Evolutionary conservation across 495 filamentous ascomycete genomes (phyloP), one percentile per base, ranked within the genome.

Genomic region (Penicillium soppii): DNA sequence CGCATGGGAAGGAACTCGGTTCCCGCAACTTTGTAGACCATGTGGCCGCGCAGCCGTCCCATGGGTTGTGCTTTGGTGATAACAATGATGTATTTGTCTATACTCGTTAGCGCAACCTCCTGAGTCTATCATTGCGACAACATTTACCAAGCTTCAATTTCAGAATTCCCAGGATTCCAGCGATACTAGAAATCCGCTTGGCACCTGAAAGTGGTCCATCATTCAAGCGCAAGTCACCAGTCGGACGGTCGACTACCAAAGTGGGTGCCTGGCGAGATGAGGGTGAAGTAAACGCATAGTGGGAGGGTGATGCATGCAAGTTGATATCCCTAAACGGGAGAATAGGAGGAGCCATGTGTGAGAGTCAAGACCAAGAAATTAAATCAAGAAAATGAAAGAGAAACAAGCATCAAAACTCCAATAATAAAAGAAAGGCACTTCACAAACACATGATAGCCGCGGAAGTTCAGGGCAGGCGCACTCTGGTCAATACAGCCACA

Each of bases 321-420:
- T 96, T 97, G 77, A 97, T 91, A 78, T 97, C 94, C 59, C 92
- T 82, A 68, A 91, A 98, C 7, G 94, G 94, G 54, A 92, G 80
- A 35, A 84, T 71, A 47, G 72, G 57, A 52, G 57, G 56, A 33
- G 78, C 71, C 86, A 88, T 88, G 42, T n/a, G n/a, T n/a, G n/a
- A n/a, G n/a, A n/a, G n/a, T n/a, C n/a, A n/a, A n/a, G n/a, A n/a
- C n/a, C n/a, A n/a, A n/a, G n/a, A n/a, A n/a, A 64, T 67, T 2
- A 5, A 60, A 58, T 25, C 15, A 35, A 39, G 41, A 9, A 47
- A 25, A 57, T 27, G 38, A 39, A 26, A 36, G 32, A 27, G 46
- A 13, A 48, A 41, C 36, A 37, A 40, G 45, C 43, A 46, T 16
- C 12, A 30, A 40, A 47, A 32, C 36, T 43, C 36, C 50, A 44